Evolutionary conservation across 106 monocot genomes (phyloP), one percentile per base, ranked within the genome.

Genomic region (Phalaenopsis equestris): DNA sequence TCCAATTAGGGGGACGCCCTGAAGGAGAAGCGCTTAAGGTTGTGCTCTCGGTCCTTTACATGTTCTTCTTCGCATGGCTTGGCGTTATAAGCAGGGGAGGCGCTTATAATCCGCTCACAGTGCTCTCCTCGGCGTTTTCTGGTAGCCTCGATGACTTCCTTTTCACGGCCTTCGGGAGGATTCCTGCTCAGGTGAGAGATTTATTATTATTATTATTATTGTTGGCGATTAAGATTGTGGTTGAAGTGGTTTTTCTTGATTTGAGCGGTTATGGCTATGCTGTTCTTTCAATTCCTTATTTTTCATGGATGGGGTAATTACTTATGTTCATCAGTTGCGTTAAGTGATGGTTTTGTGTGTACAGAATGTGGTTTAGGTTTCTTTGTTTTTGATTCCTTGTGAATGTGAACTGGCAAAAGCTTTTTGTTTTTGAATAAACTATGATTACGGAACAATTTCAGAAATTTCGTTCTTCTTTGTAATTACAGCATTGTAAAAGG

Each of bases 61-160:
- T 95, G 95, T 99, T 91, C 88, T 67, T 99, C 77, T 99, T 99
- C 77, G 95, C 95, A 45, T 88, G 90, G 93, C 83, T 95, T 9
- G 87, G 83, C 41, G 74, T 68, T 2, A 15, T 85, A 76, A 88
- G 90, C 37, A 21, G 81, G 1, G 99, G 99, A 6, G 99, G 79
- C 1, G 75, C 99, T 45, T 93, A 91, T 75, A 99, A 99, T 81
- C 99, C 99, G 19, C 86, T 99, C 42, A 90, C 87, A 48, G 88
- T 95, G 38, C 87, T 99, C 48, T 80, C 86, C 42, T 73, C 73
- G 56, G 89, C 99, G 12, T 78, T 98, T 75, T 56, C 84, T 3
- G 88, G 87, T 23, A 78, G 78, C 1, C 45, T 83, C 37, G 14
- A 81, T 19, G 81, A 72, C 8, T 91, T 95, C 78, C 76, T 95